phyloP scores from a whole-genome alignment of 345 rosid species.

The Pugionium dolabratum region DNA sequence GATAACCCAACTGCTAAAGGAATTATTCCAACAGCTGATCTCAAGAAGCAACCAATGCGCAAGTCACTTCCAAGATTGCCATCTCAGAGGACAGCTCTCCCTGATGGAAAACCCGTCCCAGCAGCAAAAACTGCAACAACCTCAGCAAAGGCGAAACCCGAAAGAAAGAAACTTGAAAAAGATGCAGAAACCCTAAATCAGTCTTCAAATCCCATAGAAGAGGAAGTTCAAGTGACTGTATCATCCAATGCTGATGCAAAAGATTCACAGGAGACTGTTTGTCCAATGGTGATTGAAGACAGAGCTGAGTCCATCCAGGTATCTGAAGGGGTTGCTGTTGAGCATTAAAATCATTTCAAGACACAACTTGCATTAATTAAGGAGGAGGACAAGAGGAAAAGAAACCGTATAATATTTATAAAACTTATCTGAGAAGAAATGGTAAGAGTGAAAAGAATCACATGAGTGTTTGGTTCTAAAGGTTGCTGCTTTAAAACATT shows the following conservation, averaged over 20 bases:
- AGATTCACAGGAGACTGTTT: slow-evolving; percentile 31
- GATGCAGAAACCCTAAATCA: slow-evolving; percentile 43
- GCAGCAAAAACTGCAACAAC: slow-evolving; percentile 22
- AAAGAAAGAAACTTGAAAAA: slow-evolving; percentile 41
- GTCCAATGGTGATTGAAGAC: slow-evolving; percentile 41
- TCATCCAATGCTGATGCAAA: slow-evolving; percentile 31
- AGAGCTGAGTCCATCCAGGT: slow-evolving; percentile 42
- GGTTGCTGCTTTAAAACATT: slow-evolving; percentile 37
- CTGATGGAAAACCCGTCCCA: slow-evolving; percentile 41
- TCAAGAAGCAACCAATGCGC: slow-evolving; percentile 62
- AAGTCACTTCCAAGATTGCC: slow-evolving; percentile 92
- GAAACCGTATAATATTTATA: slow-evolving; percentile 32
- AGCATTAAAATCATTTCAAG: slow-evolving; percentile 29
- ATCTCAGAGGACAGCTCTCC: slow-evolving; percentile 63
- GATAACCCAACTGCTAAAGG: slow-evolving; percentile 49
- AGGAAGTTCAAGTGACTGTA: slow-evolving; percentile 37
- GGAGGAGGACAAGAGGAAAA: slow-evolving; percentile 30
- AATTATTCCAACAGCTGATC: slow-evolving; percentile 44
- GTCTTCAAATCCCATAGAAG: slow-evolving; percentile 41
- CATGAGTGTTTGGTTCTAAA: slow-evolving; percentile 30
- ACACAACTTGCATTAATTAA: slow-evolving; percentile 34
- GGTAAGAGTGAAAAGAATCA: slow-evolving; percentile 37
- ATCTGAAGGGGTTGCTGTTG: slow-evolving; percentile 47
- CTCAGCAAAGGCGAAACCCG: slow-evolving; percentile 42
- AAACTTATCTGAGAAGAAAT: slow-evolving; percentile 34